Percentiles rank a stretch among this genome's conserved stretches.
Conservation (phyloP, 2,329 filamentous ascomycete genomes). For the Sodiomyces alkalinus region DNA sequence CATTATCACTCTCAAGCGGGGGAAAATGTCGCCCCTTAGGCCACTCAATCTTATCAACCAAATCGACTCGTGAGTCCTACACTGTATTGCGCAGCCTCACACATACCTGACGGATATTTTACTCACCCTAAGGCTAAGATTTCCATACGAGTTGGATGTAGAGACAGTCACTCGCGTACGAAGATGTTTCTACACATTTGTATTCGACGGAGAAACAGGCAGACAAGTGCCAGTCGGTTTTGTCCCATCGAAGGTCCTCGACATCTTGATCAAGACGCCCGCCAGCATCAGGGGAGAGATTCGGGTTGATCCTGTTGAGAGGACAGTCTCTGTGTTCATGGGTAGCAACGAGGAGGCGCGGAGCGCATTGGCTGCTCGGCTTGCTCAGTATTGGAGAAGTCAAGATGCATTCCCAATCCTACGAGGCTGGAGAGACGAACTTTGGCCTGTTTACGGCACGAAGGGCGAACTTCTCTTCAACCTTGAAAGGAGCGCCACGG, state of each 20-base stretch:
- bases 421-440: slow-evolving; percentile 64
- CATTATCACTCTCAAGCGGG: no score
- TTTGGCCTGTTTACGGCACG: slow-evolving; percentile 62
- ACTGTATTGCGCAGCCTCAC: neutral
- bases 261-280: slow-evolving; percentile 31
- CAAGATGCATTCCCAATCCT: slow-evolving; percentile 60
- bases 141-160: slow-evolving; percentile 57
- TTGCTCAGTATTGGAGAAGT: slow-evolving; percentile 53
- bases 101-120: no score
- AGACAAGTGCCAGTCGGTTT: slow-evolving; percentile 48
- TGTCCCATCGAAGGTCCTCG: slow-evolving; percentile 34
- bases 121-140: slow-evolving; percentile 32
- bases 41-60: slow-evolving; percentile 38
- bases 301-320: slow-evolving; percentile 39
- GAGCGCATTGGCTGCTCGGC: slow-evolving; percentile 36
- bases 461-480: slow-evolving; percentile 50
- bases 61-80: slow-evolving; percentile 35
- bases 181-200: slow-evolving; percentile 51
- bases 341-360: slow-evolving; percentile 46
- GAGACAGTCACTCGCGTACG: slow-evolving; percentile 37
- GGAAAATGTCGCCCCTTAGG: slow-evolving; percentile 7
- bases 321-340: slow-evolving; percentile 49
- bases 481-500: slow-evolving; percentile 61
- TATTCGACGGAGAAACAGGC: slow-evolving; percentile 47
- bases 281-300: slow-evolving; percentile 39